A percentile compares a stretch with the other conserved stretches of the same genome.
Evolutionary conservation across 2,329 filamentous ascomycete species (phyloP).

Genomic region (Fonsecaea nubica): DNA sequence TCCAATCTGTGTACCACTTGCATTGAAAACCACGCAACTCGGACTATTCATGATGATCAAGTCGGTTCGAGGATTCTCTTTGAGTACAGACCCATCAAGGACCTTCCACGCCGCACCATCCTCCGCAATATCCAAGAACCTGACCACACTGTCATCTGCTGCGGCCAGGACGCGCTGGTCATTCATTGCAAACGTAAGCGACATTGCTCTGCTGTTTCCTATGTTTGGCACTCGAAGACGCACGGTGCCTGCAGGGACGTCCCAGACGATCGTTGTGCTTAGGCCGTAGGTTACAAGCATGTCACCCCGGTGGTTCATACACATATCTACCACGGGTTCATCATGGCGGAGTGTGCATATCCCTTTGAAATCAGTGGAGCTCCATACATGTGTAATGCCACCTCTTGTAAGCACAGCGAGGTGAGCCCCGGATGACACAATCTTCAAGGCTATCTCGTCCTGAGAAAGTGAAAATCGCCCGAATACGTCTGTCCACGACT

Average conservation of each 20-base stretch:
- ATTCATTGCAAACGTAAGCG: constrained; percentile 16
- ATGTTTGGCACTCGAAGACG: constrained; percentile 26
- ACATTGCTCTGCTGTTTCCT: constrained; percentile 29
- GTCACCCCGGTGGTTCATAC: constrained; percentile 29
- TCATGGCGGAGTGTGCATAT: constrained; percentile 34
- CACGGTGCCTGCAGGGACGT: constrained; percentile 27
- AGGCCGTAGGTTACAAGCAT: constrained; percentile 37
- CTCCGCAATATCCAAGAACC: constrained; percentile 13
- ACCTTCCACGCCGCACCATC: constrained; percentile 1
- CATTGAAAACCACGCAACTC: constrained; percentile 33
- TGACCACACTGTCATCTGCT: constrained; percentile 17
- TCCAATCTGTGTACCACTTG: constrained; percentile 31
- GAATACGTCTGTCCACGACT: constrained; percentile 24
- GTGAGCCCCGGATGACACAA: constrained; percentile 32
- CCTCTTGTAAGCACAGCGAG: constrained; percentile 39
- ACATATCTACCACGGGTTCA: constrained; percentile 35
- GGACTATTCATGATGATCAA: constrained; percentile 27
- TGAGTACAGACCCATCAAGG: constrained; percentile 13
- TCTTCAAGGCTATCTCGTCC: constrained; percentile 17
- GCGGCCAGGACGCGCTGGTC: constrained; percentile 21
- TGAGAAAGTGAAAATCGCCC: constrained; percentile 19
- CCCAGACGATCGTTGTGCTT: constrained; percentile 37
- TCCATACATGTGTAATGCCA: constrained; percentile 39
- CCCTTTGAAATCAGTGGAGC: constrained; percentile 39
- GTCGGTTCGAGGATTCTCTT: constrained; percentile 9